Evolutionary conservation across 495 filamentous ascomycete species (phyloP).

Genomic region (Neurospora sp.): DNA sequence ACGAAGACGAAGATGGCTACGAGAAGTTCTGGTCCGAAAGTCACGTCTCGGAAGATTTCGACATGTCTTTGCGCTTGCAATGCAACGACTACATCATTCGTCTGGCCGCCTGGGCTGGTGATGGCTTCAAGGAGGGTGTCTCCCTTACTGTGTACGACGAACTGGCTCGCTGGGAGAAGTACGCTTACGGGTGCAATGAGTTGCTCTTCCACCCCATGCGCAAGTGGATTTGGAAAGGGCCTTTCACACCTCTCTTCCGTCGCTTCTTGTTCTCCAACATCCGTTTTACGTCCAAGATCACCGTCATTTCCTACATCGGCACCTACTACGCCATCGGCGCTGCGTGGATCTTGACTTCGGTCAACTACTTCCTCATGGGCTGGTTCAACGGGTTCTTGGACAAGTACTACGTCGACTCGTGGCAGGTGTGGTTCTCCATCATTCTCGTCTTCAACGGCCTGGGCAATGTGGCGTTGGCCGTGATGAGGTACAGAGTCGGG

Average conservation of each 20-base stretch:
- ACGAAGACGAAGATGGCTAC: slow-evolving; percentile 55
- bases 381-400: slow-evolving; percentile 66
- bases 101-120: slow-evolving; percentile 59
- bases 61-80: slow-evolving; percentile 75
- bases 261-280: slow-evolving; percentile 62
- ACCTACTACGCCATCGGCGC: slow-evolving; percentile 78
- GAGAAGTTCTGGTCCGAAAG: slow-evolving; percentile 80
- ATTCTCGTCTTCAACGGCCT: slow-evolving; percentile 64
- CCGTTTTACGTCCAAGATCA: slow-evolving; percentile 68
- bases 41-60: slow-evolving; percentile 77
- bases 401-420: slow-evolving; percentile 67
- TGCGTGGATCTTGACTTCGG: slow-evolving; percentile 67
- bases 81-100: slow-evolving; percentile 63
- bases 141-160: slow-evolving; percentile 81
- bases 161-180: slow-evolving; percentile 75
- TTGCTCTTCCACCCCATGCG: slow-evolving; percentile 67
- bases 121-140: slow-evolving; percentile 77
- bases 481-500: slow-evolving; percentile 59
- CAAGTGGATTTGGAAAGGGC: slow-evolving; percentile 51
- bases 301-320: slow-evolving; percentile 76
- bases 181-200: slow-evolving; percentile 82
- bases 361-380: slow-evolving; percentile 71
- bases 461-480: slow-evolving; percentile 52
- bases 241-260: slow-evolving; percentile 67
- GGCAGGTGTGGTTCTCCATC: slow-evolving; percentile 69